These are phyloP conservation scores for Neurospora sp. DNA, from an alignment of 2,329 filamentous ascomycete species.

Conservation along the genomic window DNA sequence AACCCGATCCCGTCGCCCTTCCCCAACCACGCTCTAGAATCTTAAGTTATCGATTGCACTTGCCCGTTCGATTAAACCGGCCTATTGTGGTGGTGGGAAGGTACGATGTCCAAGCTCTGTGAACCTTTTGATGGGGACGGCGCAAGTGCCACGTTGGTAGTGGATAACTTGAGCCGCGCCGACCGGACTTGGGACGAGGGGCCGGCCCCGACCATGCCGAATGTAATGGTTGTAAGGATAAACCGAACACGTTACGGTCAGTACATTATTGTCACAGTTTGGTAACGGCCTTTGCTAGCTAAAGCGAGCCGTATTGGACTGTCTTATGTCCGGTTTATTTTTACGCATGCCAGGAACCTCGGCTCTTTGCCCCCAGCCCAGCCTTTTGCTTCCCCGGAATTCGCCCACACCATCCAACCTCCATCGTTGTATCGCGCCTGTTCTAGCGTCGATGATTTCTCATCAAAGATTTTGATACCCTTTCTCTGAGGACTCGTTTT, in stretches of 20 bases:
- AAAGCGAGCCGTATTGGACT: background rate
- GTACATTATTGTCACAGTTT: no score
- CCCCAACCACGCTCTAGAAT: background rate
- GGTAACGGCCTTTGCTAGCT: no score
- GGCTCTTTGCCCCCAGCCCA: background rate
- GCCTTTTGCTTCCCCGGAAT: background rate
- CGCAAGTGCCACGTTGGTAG: background rate
- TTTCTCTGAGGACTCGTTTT: background rate
- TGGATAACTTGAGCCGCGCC: background rate
- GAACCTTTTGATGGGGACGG: background rate
- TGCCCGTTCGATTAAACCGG: background rate
- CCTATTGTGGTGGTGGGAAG: background rate
- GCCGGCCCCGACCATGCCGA: background rate
- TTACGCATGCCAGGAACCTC: background rate
- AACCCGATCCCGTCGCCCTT: background rate
- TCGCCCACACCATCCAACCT: background rate
- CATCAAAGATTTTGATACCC: background rate
- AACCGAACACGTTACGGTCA: no score
- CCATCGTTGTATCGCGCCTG: background rate
- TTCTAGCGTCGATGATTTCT: background rate
- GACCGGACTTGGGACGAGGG: background rate
- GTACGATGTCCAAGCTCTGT: background rate
- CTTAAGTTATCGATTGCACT: background rate
- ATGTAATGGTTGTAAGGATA: no score
- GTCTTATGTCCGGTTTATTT: no score